These are phyloP conservation scores for Polysphondylium violaceum DNA, from an alignment of 78 protist species.

Conservation along the genomic window DNA sequence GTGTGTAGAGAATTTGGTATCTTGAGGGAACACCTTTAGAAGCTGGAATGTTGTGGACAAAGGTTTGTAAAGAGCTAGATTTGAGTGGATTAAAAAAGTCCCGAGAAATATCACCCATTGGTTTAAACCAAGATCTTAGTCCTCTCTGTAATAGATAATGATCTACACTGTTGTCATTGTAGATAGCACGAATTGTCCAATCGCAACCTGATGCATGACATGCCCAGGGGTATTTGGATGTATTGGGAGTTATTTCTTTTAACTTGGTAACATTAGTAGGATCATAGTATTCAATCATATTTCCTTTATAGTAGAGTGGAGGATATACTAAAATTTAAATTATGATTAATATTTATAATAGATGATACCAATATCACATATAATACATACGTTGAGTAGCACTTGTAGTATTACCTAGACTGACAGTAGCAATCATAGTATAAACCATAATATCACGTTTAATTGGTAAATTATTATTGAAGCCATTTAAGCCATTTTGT, in stretches of 20 bases:
- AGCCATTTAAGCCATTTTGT: conserved; percentile 20
- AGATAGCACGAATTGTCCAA: too few species aligned
- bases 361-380: neutral
- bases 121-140: conserved; percentile 11
- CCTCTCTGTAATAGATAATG: conserved; percentile 6
- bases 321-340: too few species aligned
- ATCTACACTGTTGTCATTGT: neutral
- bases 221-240: neutral
- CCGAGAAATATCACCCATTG: neutral
- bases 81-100: neutral
- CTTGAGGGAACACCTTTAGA: neutral
- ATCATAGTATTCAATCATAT: neutral
- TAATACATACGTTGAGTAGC: neutral
- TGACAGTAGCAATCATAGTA: neutral
- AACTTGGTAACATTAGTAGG: neutral
- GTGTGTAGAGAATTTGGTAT: neutral
- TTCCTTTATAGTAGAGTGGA: too few species aligned
- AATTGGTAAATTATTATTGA: neutral
- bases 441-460: neutral
- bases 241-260: neutral
- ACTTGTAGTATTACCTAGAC: neutral
- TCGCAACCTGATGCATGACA: neutral
- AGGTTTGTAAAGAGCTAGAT: neutral
- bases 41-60: neutral
- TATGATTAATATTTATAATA: too few species aligned